Evolutionary conservation across 2,329 filamentous ascomycete genomes (phyloP).

Genomic region (Huntiella bhutanensis): DNA sequence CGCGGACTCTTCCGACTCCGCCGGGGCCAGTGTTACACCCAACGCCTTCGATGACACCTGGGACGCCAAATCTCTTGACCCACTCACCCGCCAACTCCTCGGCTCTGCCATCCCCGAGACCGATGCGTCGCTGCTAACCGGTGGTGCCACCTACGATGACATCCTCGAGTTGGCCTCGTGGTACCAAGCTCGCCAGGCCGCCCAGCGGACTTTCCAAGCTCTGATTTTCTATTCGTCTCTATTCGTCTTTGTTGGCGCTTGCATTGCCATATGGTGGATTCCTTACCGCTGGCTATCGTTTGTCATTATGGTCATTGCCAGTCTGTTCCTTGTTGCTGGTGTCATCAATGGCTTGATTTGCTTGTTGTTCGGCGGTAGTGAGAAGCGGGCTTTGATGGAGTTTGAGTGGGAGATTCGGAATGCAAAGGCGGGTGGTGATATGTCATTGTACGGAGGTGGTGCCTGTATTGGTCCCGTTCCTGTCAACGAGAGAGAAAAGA

Average conservation of each 20-base stretch:
- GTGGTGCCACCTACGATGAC: slow-evolving; percentile 30
- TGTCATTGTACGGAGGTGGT: slow-evolving; percentile 6
- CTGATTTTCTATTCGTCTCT: slow-evolving; percentile 55
- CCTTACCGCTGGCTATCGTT: slow-evolving; percentile 61
- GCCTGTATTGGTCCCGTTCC: background rate
- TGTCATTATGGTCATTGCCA: slow-evolving; percentile 59
- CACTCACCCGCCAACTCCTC: slow-evolving; percentile 19
- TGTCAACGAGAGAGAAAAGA: slow-evolving; percentile 6
- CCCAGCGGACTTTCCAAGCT: slow-evolving; percentile 53
- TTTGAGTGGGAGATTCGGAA: slow-evolving; percentile 85
- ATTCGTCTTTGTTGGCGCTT: slow-evolving; percentile 49
- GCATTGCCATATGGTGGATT: slow-evolving; percentile 73
- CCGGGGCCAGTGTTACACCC: slow-evolving; percentile 9
- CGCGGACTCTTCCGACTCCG: slow-evolving; percentile 8
- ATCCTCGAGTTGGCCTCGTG: slow-evolving; percentile 51
- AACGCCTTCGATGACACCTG: slow-evolving; percentile 14
- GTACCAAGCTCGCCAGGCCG: slow-evolving; percentile 52
- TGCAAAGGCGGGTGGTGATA: slow-evolving; percentile 26
- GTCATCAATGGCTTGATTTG: slow-evolving; percentile 73
- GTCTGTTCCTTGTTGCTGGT: slow-evolving; percentile 56
- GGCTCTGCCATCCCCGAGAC: slow-evolving; percentile 13
- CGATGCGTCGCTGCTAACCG: slow-evolving; percentile 13
- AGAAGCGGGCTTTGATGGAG: slow-evolving; percentile 67
- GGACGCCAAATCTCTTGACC: slow-evolving; percentile 13
- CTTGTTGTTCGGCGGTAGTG: slow-evolving; percentile 67